Percentiles rank a stretch among this genome's conserved stretches.
These are phyloP conservation scores for Sporothrix curviconia DNA, from an alignment of 2,329 filamentous ascomycete species.

Conservation along the genomic window DNA sequence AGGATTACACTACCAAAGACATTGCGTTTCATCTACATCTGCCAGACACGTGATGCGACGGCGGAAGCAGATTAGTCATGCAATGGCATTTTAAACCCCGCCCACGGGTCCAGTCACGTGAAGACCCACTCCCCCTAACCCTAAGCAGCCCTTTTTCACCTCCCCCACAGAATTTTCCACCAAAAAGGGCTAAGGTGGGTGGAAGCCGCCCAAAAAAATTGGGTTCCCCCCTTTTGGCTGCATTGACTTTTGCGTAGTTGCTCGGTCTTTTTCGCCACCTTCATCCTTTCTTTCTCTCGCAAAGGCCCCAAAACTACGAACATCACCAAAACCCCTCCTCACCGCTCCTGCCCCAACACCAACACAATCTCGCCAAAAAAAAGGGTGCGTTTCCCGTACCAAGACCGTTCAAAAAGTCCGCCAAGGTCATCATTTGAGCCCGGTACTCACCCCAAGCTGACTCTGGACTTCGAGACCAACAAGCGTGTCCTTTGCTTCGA, in stretches of 20 bases:
- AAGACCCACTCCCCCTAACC: background rate
- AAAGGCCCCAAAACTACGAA: too few relatives aligned
- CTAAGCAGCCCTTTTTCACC: conserved; percentile 4
- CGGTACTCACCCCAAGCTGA: conserved; percentile 95
- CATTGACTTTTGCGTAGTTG: background rate
- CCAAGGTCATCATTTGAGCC: conserved; percentile 99
- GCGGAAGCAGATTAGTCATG: too few relatives aligned
- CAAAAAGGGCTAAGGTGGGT: background rate
- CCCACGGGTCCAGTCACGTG: background rate
- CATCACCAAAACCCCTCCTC: conserved; percentile 12
- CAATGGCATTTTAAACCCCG: background rate
- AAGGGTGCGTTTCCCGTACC: conserved; percentile 65
- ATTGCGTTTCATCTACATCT: background rate
- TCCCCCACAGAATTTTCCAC: conserved; percentile 1
- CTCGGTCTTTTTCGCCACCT: background rate
- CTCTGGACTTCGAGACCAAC: conserved; percentile 96
- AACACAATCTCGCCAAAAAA: conserved; percentile 46
- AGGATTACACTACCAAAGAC: background rate
- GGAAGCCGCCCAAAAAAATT: conserved; percentile 10
- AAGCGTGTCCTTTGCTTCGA: conserved; percentile 95
- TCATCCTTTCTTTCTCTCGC: background rate
- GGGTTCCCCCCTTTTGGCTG: conserved; percentile 7
- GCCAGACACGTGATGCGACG: background rate
- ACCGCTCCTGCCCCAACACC: conserved; percentile 24
- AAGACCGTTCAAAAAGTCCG: conserved; percentile 70